Conservation (phyloP, 371 early-diverging fungal species). For the Rhizomucor miehei region DNA sequence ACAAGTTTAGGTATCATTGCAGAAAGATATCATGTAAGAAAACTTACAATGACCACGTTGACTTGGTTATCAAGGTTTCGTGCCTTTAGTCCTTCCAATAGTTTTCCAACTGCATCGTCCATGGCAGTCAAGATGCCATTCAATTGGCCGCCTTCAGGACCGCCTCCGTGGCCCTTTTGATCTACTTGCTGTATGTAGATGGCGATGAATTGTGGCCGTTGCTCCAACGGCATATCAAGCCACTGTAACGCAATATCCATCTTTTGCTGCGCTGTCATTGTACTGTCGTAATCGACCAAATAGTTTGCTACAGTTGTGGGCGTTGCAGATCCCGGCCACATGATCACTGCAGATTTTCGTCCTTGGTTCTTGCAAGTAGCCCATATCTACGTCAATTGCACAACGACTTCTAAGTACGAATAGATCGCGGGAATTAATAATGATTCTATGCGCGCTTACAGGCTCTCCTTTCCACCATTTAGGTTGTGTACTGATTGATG, state of each 20-base stretch:
- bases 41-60: conserved; percentile 78
- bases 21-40: no score
- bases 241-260: conserved; percentile 66
- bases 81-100: conserved; percentile 53
- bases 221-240: conserved; percentile 69
- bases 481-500: conserved; percentile 46
- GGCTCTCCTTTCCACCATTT: conserved; percentile 94
- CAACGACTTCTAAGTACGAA: not conserved
- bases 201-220: conserved; percentile 75
- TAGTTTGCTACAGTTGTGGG: conserved; percentile 62
- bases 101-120: conserved; percentile 64
- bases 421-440: no score
- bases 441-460: no score
- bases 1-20: no score
- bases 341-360: conserved; percentile 66
- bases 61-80: conserved; percentile 63
- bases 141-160: conserved; percentile 68
- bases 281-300: conserved; percentile 51
- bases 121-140: conserved; percentile 59
- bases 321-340: conserved; percentile 90
- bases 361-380: conserved; percentile 73
- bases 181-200: conserved; percentile 87
- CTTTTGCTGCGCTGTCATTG: conserved; percentile 51
- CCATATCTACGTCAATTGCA: conserved; percentile 66
- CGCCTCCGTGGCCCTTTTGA: conserved; percentile 73